phyloP scores from a whole-genome alignment of 352 stramenopile genomes.

The Pythium volutum region DNA sequence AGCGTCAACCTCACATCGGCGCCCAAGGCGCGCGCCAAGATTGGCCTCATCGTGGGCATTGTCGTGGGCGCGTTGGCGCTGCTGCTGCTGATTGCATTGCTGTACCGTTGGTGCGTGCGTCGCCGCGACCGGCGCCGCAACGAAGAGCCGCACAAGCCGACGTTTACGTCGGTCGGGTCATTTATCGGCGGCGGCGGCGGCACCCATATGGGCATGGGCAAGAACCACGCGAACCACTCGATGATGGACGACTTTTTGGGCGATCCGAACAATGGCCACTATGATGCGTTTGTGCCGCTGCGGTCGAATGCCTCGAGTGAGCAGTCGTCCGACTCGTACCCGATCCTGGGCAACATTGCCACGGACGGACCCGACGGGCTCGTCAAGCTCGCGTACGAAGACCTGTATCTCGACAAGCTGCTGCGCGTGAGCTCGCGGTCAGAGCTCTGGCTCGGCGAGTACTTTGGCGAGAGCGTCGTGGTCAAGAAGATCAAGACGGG shows the following conservation, averaged over 20 bases:
- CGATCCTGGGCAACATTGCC: slow-evolving; percentile 55
- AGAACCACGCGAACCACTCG: slow-evolving; percentile 4
- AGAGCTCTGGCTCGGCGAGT: slow-evolving; percentile 75
- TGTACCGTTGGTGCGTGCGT: slow-evolving; percentile 19
- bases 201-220: background rate
- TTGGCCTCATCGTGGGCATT: slow-evolving; percentile 21
- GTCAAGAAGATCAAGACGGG: slow-evolving; percentile 85
- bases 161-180: slow-evolving; percentile 22
- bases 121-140: slow-evolving; percentile 6
- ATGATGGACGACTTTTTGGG: slow-evolving; percentile 15
- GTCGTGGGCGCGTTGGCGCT: slow-evolving; percentile 17
- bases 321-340: slow-evolving; percentile 55
- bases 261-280: slow-evolving; percentile 6
- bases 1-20: background rate
- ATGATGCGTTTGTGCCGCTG: slow-evolving; percentile 17
- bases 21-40: slow-evolving; percentile 8
- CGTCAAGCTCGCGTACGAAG: slow-evolving; percentile 62
- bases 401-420: slow-evolving; percentile 71
- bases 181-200: slow-evolving; percentile 10
- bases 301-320: slow-evolving; percentile 58
- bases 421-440: slow-evolving; percentile 68
- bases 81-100: slow-evolving; percentile 11
- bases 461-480: slow-evolving; percentile 54
- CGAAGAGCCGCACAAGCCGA: slow-evolving; percentile 24
- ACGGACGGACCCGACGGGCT: slow-evolving; percentile 67